phyloP scores from a whole-genome alignment of 495 filamentous ascomycete genomes.

The Penicillium atrosanguineum region DNA sequence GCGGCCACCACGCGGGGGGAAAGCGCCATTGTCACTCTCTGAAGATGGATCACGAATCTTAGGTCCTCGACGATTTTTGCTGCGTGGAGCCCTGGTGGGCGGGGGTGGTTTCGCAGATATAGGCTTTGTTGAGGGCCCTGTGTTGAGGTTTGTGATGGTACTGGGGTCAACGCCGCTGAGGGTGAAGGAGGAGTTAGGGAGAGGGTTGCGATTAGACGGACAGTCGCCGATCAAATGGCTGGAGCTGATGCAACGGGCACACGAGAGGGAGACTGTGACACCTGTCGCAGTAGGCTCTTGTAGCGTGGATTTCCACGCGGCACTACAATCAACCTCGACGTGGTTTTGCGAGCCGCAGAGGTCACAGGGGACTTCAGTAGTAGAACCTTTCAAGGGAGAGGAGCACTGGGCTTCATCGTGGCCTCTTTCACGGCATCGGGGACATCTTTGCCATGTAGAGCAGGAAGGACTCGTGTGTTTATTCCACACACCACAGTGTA shows the following conservation, averaged over 20 bases:
- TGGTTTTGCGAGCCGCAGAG: constrained; percentile 42
- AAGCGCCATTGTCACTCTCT: constrained; percentile 14
- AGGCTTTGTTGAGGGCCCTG: constrained; percentile 1
- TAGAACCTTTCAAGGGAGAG: constrained; percentile 37
- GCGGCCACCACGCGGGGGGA: constrained; percentile 17
- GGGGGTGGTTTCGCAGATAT: not conserved
- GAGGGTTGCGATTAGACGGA: constrained; percentile 24
- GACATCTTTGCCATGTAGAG: constrained; percentile 41
- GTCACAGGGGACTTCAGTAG: constrained; percentile 43
- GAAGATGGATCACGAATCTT: constrained; percentile 2
- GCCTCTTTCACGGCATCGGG: constrained; percentile 46
- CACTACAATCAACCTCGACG: constrained; percentile 42
- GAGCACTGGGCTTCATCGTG: constrained; percentile 38
- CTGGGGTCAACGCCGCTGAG: constrained; percentile 34
- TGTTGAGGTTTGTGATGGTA: constrained; percentile 38
- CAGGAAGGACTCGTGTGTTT: constrained; percentile 38
- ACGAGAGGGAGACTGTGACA: constrained; percentile 44
- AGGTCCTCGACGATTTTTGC: constrained; percentile 7
- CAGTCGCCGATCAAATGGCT: constrained; percentile 51
- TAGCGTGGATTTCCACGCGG: constrained; percentile 36
- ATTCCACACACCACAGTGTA: constrained; percentile 41
- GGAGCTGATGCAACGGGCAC: constrained; percentile 44
- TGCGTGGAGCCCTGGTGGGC: constrained; percentile 14
- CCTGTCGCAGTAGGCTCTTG: constrained; percentile 20
- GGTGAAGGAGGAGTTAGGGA: constrained; percentile 33